Percentiles rank a stretch among this genome's conserved stretches.
phyloP scores from a whole-genome alignment of 306 rosid genomes.

The Hippophae rhamnoides region DNA sequence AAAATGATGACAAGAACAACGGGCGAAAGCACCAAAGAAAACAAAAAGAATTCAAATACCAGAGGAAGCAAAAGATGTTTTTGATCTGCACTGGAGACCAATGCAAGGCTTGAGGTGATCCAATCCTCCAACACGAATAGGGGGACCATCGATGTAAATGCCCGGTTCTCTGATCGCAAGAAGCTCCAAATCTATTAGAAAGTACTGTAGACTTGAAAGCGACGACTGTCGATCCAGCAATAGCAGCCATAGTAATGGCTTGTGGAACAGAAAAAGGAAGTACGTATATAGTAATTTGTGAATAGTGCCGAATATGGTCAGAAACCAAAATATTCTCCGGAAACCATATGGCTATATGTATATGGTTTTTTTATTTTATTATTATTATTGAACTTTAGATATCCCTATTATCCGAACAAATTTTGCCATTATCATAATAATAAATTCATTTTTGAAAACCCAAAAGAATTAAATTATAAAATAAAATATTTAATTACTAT shows the following conservation, averaged over 20 bases:
- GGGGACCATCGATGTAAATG: slow-evolving; percentile 49
- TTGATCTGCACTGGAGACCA: slow-evolving; percentile 39
- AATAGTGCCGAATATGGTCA: slow-evolving; percentile 24
- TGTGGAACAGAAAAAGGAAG: slow-evolving; percentile 16
- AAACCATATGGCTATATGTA: not conserved
- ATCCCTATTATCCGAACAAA: no score
- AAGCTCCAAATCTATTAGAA: slow-evolving; percentile 21
- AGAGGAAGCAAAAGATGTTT: slow-evolving; percentile 28
- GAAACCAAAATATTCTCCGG: not conserved
- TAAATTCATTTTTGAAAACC: no score
- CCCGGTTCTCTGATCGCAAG: slow-evolving; percentile 16
- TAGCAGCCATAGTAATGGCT: slow-evolving; percentile 49
- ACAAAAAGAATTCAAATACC: slow-evolving; percentile 23
- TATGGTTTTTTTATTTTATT: not conserved
- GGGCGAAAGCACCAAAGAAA: not conserved
- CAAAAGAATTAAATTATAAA: no score
- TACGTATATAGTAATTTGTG: slow-evolving; percentile 2
- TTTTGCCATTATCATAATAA: no score
- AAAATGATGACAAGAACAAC: no score
- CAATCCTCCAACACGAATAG: slow-evolving; percentile 9
- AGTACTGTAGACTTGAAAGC: slow-evolving; percentile 27
- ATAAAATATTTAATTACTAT: no score
- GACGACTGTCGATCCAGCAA: slow-evolving; percentile 49
- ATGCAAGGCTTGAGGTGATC: slow-evolving; percentile 22
- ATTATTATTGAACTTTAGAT: no score